Evolutionary conservation across 2,329 filamentous ascomycete species (phyloP), one percentile per base, ranked within the genome.

Genomic region (Mycosphaerella arachidis): DNA sequence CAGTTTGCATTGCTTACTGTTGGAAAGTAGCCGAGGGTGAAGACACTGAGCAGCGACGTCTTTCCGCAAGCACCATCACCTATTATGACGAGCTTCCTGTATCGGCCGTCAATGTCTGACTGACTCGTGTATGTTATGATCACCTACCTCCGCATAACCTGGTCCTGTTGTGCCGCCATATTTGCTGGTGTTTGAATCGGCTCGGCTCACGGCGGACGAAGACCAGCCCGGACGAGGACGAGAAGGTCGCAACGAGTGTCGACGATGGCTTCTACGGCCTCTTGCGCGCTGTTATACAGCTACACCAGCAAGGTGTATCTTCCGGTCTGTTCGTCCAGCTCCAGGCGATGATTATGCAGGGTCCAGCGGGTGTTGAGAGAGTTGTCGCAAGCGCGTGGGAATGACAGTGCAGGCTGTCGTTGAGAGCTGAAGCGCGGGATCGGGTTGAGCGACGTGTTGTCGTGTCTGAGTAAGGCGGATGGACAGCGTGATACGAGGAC

Each of bases 41-140:
- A 99, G 68, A 99, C 94, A 75, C 92, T 97, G 67, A 99, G 81
- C 71, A 99, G 80, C 86, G 91, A 96, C 55, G 94, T 99, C 82
- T 99, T 99, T 71, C 94, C 94, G 78, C 94, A 99, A 68, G 94
- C 94, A 81, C 94, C 94, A 73, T 97, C 92, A 63, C 92, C 92
- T 71, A 97, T 96, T 69, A 97, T 97, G 71, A 97, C 92, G 73
- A 97, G 83, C 80, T 97, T 97, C 82, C 92, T 96, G 73, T 63
- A 53, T 7, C 6, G 13, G 35, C 10, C 51, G 57, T 67, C 60
- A 68, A 60, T 62, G 40, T 57, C 33, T 59, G 61, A 9, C n/a
- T 57, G 33, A 18, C 24, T 58, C 2, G 30, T 30, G 50, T 56
- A 4, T 18, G 13, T 8, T 48, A 35, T 18, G 1, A 20, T 13